Base-by-base conservation (phyloP, 257 asterid species). In the Gardenia jasminoides region DNA sequence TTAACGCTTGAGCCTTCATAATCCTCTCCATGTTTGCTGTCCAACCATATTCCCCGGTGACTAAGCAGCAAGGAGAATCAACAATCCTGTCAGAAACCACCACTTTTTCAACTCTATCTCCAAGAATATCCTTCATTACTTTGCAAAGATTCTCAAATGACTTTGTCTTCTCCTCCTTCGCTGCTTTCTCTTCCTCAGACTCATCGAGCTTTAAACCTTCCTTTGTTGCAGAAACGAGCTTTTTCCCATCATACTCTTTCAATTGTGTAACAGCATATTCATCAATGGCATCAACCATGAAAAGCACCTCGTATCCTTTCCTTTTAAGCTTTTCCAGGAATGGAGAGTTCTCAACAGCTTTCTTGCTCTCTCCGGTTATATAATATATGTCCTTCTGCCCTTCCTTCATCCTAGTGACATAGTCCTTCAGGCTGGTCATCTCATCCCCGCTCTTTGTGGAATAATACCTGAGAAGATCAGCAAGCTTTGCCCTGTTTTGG, bases 401-500 rank as follows among this genome's bases (percentile, higher is more conserved):
- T 62, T 93, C 97, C 81, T 90, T 91, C 97, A 93, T 91, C 74
- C 98, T 90, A 0, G 98, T 91, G 0, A 93, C 98, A 24, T 93
- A 93, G 47, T 93, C 98, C 70, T 91, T 91, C 61, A 93, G 72
- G 79, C 96, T 91, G 0, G 97, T 93, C 81, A 93, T 10, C 28
- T 93, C 98, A 68, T 93, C 98, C 0, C 96, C 97, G 1, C 98
- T 91, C 83, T 90, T 93, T 54, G 97, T 90, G 0, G 97, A 93
- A 76, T 93, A 56, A 52, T 90, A 93, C 20, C 97, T 82, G 2
- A 93, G 92, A 65, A 93, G 66, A 13, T 93, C 96, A 1, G 98
- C 98, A 65, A 93, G 47, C 47, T 93, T 91, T 2, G 90, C 80
- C 26, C 96, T 86, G 90, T 93, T 93, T 70, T 91, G 98, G 84